phyloP scores from a whole-genome alignment of 2,329 filamentous ascomycete species.

The Colletotrichum limetticola region DNA sequence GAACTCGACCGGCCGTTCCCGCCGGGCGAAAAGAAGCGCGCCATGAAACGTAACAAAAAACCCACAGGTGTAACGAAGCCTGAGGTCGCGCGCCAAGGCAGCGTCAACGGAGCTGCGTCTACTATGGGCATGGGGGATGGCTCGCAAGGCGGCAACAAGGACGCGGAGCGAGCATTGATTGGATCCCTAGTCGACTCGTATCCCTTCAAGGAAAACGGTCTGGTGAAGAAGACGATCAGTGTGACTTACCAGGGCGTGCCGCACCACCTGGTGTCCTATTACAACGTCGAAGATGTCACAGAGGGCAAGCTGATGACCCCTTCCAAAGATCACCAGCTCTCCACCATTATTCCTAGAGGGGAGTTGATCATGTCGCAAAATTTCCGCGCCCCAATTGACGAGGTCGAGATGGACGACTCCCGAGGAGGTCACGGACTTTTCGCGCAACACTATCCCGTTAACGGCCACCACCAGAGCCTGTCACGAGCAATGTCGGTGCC shows the following conservation, averaged over 20 bases:
- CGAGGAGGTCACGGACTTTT: conserved; percentile 23
- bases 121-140: conserved; percentile 22
- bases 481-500: conserved; percentile 38
- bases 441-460: conserved; percentile 17
- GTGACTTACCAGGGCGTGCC: conserved; percentile 78
- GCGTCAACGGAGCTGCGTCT: conserved; percentile 6
- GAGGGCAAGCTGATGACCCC: conserved; percentile 69
- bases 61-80: conserved; percentile 48
- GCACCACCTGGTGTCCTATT: conserved; percentile 91
- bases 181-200: conserved; percentile 88
- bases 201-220: conserved; percentile 81
- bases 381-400: conserved; percentile 74
- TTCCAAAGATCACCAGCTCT: conserved; percentile 56
- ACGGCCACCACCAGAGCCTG: conserved; percentile 39
- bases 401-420: conserved; percentile 55
- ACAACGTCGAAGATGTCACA: conserved; percentile 83
- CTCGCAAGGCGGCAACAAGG: conserved; percentile 20
- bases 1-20: conserved; percentile 83
- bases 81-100: conserved; percentile 39
- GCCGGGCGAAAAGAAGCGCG: conserved; percentile 86
- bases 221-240: conserved; percentile 95
- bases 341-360: conserved; percentile 62
- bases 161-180: conserved; percentile 34
- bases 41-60: conserved; percentile 74
- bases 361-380: conserved; percentile 72